Conservation (phyloP, 148 eudicot species). For the Fagopyrum tataricum region DNA sequence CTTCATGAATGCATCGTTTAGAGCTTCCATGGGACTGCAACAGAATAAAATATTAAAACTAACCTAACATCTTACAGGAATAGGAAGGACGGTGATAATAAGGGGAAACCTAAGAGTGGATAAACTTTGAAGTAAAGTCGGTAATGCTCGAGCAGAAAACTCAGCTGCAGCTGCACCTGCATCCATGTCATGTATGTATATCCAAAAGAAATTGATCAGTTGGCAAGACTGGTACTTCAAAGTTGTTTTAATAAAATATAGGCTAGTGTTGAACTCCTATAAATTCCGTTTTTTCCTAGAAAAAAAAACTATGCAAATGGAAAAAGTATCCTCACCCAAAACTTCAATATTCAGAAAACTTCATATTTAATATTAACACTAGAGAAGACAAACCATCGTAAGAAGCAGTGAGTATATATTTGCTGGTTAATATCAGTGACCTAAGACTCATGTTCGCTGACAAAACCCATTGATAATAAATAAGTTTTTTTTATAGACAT, state of each 20-base stretch:
- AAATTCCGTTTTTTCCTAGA: background rate
- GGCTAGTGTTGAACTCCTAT: background rate
- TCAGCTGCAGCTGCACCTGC: slow-evolving; percentile 98
- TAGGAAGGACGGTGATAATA: background rate
- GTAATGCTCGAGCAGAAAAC: slow-evolving; percentile 80
- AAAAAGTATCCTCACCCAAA: background rate
- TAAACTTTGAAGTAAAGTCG: slow-evolving; percentile 45
- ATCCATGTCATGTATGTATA: slow-evolving; percentile 10
- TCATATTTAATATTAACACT: background rate
- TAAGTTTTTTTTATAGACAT: background rate
- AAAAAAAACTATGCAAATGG: background rate
- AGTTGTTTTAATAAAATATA: background rate
- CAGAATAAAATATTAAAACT: background rate
- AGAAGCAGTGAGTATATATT: background rate
- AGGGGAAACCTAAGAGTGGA: slow-evolving; percentile 40
- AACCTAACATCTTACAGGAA: background rate
- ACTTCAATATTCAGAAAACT: background rate
- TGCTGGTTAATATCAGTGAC: background rate
- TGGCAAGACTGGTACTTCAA: too few relatives aligned
- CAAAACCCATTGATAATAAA: background rate
- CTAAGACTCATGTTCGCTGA: background rate
- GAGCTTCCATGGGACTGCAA: slow-evolving; percentile 62
- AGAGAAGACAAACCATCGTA: background rate
- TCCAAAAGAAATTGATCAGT: background rate
- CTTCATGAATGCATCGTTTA: slow-evolving; percentile 56